These are phyloP conservation scores for Amylostereum chailletii DNA, from an alignment of 1,284 basidiomycete species.

Conservation along the genomic window DNA sequence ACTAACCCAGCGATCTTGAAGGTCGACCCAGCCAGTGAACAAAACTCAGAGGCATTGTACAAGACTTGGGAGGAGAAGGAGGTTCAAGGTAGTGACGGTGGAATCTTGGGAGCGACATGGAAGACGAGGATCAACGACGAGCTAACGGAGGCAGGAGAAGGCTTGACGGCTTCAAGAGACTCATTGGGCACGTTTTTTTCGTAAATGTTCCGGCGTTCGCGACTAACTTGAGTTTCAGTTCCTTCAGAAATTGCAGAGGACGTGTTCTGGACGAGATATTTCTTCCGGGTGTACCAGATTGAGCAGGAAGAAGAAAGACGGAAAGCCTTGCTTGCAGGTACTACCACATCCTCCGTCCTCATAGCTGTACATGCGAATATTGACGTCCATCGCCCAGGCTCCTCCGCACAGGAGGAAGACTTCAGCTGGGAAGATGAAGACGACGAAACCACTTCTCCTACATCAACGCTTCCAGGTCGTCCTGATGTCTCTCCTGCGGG, in stretches of 20 bases:
- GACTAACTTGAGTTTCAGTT: conserved; percentile 34
- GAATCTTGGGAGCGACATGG: conserved; percentile 51
- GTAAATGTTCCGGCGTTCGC: background rate
- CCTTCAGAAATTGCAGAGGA: conserved; percentile 60
- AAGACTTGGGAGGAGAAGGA: conserved; percentile 49
- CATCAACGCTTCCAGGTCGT: conserved; percentile 13
- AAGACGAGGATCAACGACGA: conserved; percentile 38
- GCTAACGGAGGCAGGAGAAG: conserved; percentile 48
- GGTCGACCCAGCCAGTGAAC: conserved; percentile 67
- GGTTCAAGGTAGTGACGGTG: conserved; percentile 44
- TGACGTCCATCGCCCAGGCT: conserved; percentile 26
- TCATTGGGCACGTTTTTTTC: conserved; percentile 42
- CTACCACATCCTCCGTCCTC: background rate
- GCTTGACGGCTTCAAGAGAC: conserved; percentile 51
- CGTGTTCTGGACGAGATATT: conserved; percentile 86
- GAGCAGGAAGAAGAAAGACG: conserved; percentile 76
- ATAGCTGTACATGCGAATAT: conserved; percentile 5
- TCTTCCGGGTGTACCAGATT: conserved; percentile 86
- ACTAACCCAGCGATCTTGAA: conserved; percentile 71
- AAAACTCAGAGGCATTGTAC: conserved; percentile 48
- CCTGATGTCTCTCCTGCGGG: conserved; percentile 6
- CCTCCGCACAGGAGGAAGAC: conserved; percentile 59
- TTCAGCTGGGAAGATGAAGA: conserved; percentile 81
- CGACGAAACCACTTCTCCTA: conserved; percentile 35
- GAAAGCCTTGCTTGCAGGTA: conserved; percentile 74